Conservation (phyloP, 2,329 filamentous ascomycete species). For the Fusarium udum region DNA sequence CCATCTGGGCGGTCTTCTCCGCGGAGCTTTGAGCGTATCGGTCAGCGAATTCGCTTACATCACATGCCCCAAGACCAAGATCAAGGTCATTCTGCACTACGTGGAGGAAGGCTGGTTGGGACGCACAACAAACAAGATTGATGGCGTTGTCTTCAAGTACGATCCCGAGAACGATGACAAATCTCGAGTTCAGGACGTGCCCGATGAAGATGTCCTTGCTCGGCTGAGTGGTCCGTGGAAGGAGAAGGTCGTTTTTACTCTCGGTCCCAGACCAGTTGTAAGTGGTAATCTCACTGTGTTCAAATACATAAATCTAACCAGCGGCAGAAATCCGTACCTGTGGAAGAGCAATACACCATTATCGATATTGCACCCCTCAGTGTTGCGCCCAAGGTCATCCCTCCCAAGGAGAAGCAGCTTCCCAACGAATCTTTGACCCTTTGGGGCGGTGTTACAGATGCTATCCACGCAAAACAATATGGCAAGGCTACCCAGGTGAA, state of each 20-base stretch:
- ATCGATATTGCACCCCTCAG: conserved; percentile 88
- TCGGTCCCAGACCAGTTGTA: conserved; percentile 70
- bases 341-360: conserved; percentile 75
- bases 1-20: conserved; percentile 85
- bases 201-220: conserved; percentile 83
- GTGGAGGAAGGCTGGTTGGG: conserved; percentile 95
- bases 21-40: conserved; percentile 87
- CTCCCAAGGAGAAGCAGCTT: conserved; percentile 80
- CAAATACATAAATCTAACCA: conserved; percentile 5
- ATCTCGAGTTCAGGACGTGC: conserved; percentile 83
- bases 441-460: conserved; percentile 88
- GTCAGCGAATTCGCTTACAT: conserved; percentile 91
- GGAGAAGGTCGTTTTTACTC: conserved; percentile 69
- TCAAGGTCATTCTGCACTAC: conserved; percentile 94
- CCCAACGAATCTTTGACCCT: conserved; percentile 89
- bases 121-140: conserved; percentile 88
- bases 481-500: conserved; percentile 86
- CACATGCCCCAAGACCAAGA: conserved; percentile 86
- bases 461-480: conserved; percentile 85
- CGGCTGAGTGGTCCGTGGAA: conserved; percentile 89
- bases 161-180: conserved; percentile 87
- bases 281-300: conserved; percentile 46
- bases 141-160: conserved; percentile 90
- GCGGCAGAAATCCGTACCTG: conserved; percentile 54
- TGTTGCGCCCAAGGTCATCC: conserved; percentile 81